Evolutionary conservation across 129 eudicot species (phyloP).

Genomic region (Centella asiatica): DNA sequence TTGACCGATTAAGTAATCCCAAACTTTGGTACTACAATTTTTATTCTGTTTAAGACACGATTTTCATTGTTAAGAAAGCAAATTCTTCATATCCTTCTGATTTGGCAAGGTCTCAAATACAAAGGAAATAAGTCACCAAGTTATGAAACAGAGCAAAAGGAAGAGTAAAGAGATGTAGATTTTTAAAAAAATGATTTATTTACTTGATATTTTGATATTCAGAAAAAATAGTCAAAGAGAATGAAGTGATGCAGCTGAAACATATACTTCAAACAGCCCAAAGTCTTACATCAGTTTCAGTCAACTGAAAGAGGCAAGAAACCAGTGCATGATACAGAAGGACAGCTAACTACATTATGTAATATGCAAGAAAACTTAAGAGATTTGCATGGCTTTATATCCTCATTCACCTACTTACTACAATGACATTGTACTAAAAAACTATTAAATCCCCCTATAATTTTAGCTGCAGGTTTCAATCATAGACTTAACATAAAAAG

Average conservation of each 20-base stretch:
- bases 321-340: neutral
- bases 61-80: no score
- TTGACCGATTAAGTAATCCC: no score
- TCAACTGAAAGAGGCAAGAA: slow-evolving; percentile 15
- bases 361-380: slow-evolving; percentile 41
- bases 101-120: neutral
- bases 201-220: neutral
- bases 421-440: slow-evolving; percentile 51
- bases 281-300: slow-evolving; percentile 21
- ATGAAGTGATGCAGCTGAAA: slow-evolving; percentile 21
- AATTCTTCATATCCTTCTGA: neutral
- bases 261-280: slow-evolving; percentile 23
- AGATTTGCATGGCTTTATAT: slow-evolving; percentile 5
- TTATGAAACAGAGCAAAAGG: neutral
- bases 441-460: neutral
- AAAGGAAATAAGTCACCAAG: neutral
- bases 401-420: slow-evolving; percentile 46
- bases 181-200: no score
- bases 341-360: slow-evolving; percentile 32
- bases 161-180: no score
- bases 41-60: no score
- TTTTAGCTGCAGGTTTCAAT: slow-evolving; percentile 12
- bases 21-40: no score
- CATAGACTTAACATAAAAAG: neutral
- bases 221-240: neutral